Evolutionary conservation across 768 basidiomycete genomes (phyloP).

Genomic region (Cubamyces sp.): DNA sequence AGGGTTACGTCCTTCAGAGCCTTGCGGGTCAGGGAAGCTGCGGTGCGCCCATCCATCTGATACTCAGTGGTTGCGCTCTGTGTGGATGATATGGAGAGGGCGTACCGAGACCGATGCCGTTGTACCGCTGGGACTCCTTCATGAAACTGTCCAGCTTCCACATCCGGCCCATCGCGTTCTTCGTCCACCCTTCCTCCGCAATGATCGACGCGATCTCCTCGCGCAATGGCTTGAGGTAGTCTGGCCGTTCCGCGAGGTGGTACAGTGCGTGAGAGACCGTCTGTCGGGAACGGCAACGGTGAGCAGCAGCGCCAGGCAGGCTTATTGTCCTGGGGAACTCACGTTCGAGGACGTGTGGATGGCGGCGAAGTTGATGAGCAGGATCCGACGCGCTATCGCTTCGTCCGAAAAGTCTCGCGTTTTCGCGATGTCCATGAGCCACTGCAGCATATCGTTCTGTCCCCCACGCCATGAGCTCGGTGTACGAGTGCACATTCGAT

Average conservation of each 20-base stretch:
- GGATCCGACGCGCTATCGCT: constrained; percentile 36
- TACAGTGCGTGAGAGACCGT: constrained; percentile 34
- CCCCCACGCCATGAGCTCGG: neutral
- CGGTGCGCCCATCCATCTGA: no score
- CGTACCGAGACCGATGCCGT: constrained; percentile 22
- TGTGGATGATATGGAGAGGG: neutral
- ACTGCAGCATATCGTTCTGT: constrained; percentile 50
- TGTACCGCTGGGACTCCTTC: constrained; percentile 32
- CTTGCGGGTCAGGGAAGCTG: constrained; percentile 15
- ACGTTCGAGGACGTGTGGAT: constrained; percentile 39
- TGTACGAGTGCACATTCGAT: no score
- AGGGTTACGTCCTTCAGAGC: constrained; percentile 24
- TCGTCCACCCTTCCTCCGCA: constrained; percentile 36
- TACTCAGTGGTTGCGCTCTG: neutral
- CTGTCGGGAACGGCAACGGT: constrained; percentile 15
- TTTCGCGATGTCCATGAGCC: constrained; percentile 46
- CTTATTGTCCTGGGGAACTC: neutral
- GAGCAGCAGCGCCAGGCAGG: no score
- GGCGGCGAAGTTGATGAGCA: constrained; percentile 41
- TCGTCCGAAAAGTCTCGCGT: constrained; percentile 36
- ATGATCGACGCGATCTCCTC: constrained; percentile 36
- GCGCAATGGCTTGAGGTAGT: constrained; percentile 32
- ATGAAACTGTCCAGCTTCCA: constrained; percentile 40
- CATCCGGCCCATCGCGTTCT: constrained; percentile 34
- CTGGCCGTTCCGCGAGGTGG: constrained; percentile 33